Evolutionary conservation across 2,329 filamentous ascomycete species (phyloP), one percentile per base, ranked within the genome.

Genomic region (Talaromyces piceae): DNA sequence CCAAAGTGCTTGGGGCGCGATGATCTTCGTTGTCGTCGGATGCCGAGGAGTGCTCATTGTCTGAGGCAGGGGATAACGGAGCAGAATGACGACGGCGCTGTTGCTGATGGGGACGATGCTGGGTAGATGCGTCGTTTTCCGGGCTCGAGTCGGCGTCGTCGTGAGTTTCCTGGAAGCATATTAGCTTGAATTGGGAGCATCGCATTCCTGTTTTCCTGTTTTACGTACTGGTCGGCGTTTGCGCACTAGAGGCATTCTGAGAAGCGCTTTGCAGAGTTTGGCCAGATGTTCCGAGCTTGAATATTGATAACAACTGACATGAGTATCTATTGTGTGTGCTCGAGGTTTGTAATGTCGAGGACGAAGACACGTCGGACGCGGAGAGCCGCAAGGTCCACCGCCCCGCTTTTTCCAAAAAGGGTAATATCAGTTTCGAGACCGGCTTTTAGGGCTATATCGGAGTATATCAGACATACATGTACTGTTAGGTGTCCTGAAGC

Each of bases 1-100:
- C 65, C 4, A 58, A 55, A 51, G 59, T 65, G 26, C 57, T 64
- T 3, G 63, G 63, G 2, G 63, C 59, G 33, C 58, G 59, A n/a
- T 55, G 54, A 7, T 47, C 54, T 18, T 59, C 56, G 37, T 55
- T 54, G 31, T 55, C 55, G 23, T 46, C 51, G 18, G 45, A 49
- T 16, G 54, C 55, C 20, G 56, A 52, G 18, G 55, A 56, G 49
- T 52, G 54, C 13, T 50, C 43, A 12, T 54, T 44, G 22, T 25
- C 13, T 18, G 48, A 50, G 16, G 57, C 41, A 18, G 45, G 27
- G 2, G 53, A 47, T 23, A n/a, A n/a, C n/a, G n/a, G n/a, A n/a
- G n/a, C n/a, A n/a, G n/a, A n/a, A n/a, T 49, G 44, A 41, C 51
- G 51, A 9, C 47, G 51, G 11, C 51, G 46, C 30, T 49, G 50